phyloP scores from a whole-genome alignment of 2,329 filamentous ascomycete species.

The Nakataea oryzae region DNA sequence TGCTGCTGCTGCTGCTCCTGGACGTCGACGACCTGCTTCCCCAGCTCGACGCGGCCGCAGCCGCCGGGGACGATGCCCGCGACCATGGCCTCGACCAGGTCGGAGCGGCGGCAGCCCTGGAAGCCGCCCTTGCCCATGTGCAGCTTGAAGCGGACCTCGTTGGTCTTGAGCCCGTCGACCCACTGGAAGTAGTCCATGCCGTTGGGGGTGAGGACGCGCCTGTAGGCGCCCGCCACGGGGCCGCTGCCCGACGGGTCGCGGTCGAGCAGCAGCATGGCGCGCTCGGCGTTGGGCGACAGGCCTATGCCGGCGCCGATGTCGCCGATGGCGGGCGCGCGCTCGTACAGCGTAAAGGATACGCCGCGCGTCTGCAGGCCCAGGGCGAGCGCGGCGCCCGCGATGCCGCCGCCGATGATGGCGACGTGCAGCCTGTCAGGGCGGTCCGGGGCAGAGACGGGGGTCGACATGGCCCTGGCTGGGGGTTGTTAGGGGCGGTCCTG shows the following conservation, averaged over 20 bases:
- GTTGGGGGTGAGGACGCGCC: constrained; percentile 24
- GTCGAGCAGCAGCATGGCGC: constrained; percentile 28
- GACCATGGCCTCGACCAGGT: constrained; percentile 28
- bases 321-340: constrained; percentile 28
- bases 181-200: constrained; percentile 31
- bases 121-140: constrained; percentile 29
- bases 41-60: constrained; percentile 17
- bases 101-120: constrained; percentile 27
- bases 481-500: too few relatives aligned
- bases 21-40: constrained; percentile 21
- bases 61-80: constrained; percentile 14
- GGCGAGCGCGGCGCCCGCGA: constrained; percentile 36
- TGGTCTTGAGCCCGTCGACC: constrained; percentile 22
- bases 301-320: constrained; percentile 42
- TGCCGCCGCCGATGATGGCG: constrained; percentile 41
- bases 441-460: neutral
- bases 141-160: constrained; percentile 21
- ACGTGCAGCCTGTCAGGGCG: constrained; percentile 17
- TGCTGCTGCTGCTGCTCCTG: constrained; percentile 2
- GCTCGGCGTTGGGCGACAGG: constrained; percentile 39
- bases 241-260: constrained; percentile 12
- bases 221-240: constrained; percentile 26
- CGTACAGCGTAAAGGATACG: constrained; percentile 33
- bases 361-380: constrained; percentile 31
- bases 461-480: neutral